Evolutionary conservation across 1,284 basidiomycete genomes (phyloP), one percentile per base, ranked within the genome.

Genomic region (Marasmius sp.): DNA sequence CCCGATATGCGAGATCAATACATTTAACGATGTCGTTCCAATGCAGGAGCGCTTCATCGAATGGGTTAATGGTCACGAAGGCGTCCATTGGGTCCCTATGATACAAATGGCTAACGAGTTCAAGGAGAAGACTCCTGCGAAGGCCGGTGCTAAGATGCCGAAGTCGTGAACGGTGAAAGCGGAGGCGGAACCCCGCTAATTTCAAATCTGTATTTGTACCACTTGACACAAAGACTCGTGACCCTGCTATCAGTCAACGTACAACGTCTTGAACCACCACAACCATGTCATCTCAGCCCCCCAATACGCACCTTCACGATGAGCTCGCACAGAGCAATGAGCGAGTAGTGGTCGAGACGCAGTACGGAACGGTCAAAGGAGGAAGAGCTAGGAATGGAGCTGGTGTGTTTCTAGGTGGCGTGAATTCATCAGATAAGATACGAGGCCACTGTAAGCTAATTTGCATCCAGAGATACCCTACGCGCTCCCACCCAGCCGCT

Each of bases 11-110:
- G 52, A 16, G 10, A 22, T n/a, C 18, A 33, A 50, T 41, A 61
- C 3, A 1, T 27, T 9, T 1, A 11, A 33, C 3, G n/a, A 47
- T 59, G n/a, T 57, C 41, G 1, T 8, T 3, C 3, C 27, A 5
- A 49, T 27, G 27, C 61, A 88, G 82, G 88, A 92, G 71, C 81
- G 87, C 51, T 90, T 92, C 71, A 91, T 93, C 67, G 85, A 89
- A 67, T 92, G 89, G 87, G 79, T 92, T 58, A 91, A 91, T 69
- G 84, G 81, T 2, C 89, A 92, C 70, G 83, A 86, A 34, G 83
- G 85, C 58, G 84, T 93, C 1, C 81, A 89, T 61, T 93, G 88
- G 87, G 87, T 88, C 16, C 85, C 87, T 18, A 85, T 92, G 85
- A 80, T 84, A 61, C 83, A 88, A 62, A 87, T 88, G 83, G 81